These are phyloP conservation scores for Globisporangium mamillatum DNA, from an alignment of 352 stramenopile genomes.

Conservation along the genomic window DNA sequence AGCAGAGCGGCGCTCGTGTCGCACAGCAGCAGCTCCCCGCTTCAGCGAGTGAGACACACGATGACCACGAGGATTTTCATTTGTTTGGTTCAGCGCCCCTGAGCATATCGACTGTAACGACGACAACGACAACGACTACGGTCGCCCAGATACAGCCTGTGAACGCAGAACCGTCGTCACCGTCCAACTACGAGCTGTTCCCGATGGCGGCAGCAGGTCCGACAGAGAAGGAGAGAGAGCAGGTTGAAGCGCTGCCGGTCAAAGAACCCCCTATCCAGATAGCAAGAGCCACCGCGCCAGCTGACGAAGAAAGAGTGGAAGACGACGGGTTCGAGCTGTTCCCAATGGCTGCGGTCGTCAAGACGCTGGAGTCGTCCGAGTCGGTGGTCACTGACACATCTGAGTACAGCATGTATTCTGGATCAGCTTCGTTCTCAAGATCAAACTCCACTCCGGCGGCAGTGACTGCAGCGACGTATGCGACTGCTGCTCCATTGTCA, in stretches of 20 bases:
- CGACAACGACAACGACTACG: background rate
- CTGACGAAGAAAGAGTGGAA: slow-evolving; percentile 1
- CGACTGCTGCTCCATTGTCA: slow-evolving; percentile 14
- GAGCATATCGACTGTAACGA: background rate
- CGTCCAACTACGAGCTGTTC: slow-evolving; percentile 42
- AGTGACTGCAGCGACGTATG: background rate
- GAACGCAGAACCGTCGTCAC: slow-evolving; percentile 17
- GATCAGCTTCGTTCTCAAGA: slow-evolving; percentile 12
- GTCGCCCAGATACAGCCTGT: background rate
- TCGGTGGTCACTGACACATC: slow-evolving; percentile 14
- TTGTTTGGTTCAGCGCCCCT: slow-evolving; percentile 7
- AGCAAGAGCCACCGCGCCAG: slow-evolving; percentile 7
- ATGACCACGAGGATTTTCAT: slow-evolving; percentile 12
- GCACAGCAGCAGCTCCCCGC: slow-evolving; percentile 3
- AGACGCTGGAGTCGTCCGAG: background rate
- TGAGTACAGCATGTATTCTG: slow-evolving; percentile 14
- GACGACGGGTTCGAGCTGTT: slow-evolving; percentile 31
- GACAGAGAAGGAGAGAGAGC: background rate
- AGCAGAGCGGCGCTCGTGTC: slow-evolving; percentile 1
- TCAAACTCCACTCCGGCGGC: slow-evolving; percentile 18
- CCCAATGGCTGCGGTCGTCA: slow-evolving; percentile 12
- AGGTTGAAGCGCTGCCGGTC: slow-evolving; percentile 1
- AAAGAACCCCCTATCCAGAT: slow-evolving; percentile 5
- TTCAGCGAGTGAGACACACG: background rate
- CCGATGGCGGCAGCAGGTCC: slow-evolving; percentile 20